Conservation (phyloP, 1,284 basidiomycete species). For the Termitomyces sp. region DNA sequence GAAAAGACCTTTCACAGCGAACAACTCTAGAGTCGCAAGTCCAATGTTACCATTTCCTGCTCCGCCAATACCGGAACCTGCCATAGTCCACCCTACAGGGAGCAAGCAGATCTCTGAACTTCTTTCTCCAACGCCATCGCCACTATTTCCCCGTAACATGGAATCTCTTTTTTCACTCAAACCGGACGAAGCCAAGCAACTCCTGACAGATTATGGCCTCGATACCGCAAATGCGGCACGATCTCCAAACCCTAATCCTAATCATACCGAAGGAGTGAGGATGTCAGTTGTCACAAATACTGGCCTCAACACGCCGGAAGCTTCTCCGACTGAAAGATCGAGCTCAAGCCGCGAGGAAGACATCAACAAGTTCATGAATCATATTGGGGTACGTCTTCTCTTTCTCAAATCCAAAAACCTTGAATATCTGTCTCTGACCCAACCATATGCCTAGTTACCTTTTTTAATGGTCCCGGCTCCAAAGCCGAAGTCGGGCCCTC, state of each 20-base stretch:
- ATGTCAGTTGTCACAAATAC: neutral
- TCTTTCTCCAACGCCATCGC: constrained; percentile 29
- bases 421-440: too few relatives aligned
- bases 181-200: constrained; percentile 33
- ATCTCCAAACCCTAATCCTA: constrained; percentile 21
- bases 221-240: constrained; percentile 22
- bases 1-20: constrained; percentile 25
- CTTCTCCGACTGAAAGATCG: constrained; percentile 27
- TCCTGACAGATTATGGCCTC: constrained; percentile 41
- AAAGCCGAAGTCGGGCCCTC: constrained; percentile 17
- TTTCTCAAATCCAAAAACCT: neutral
- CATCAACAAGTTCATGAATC: constrained; percentile 15
- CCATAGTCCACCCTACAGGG: constrained; percentile 9
- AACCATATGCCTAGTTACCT: constrained; percentile 27
- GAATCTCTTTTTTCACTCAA: constrained; percentile 36
- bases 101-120: constrained; percentile 19
- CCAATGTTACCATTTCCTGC: constrained; percentile 25
- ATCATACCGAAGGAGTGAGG: neutral
- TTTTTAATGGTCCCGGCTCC: constrained; percentile 33
- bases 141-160: constrained; percentile 34
- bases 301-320: constrained; percentile 8
- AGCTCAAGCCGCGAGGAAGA: constrained; percentile 12
- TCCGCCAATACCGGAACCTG: constrained; percentile 27
- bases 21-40: constrained; percentile 21
- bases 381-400: constrained; percentile 38